A percentile compares a stretch with the other conserved stretches of the same genome.
phyloP scores from a whole-genome alignment of 768 basidiomycete species.

The Kwoniella sp. region DNA sequence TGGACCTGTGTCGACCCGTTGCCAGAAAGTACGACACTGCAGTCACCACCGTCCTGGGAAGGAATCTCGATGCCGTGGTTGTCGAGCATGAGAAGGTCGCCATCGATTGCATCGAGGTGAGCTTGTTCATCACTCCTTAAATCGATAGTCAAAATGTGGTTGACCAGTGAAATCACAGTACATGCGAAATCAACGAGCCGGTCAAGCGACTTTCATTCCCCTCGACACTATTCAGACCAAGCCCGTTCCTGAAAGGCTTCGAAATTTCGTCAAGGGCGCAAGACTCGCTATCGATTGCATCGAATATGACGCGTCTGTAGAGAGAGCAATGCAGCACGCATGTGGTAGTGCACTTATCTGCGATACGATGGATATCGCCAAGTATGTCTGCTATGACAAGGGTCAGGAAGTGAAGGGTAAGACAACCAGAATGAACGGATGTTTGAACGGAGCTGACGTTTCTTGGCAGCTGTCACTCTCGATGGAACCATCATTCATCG shows the following conservation, averaged over 20 bases:
- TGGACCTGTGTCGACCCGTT: constrained; percentile 93
- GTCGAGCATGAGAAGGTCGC: constrained; percentile 97
- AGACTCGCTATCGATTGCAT: constrained; percentile 84
- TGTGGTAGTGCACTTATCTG: constrained; percentile 95
- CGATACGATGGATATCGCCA: constrained; percentile 90
- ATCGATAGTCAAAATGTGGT: not conserved
- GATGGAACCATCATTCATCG: constrained; percentile 98
- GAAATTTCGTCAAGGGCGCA: constrained; percentile 85
- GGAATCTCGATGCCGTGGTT: constrained; percentile 92
- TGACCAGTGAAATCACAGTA: constrained; percentile 63
- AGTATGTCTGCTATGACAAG: constrained; percentile 88
- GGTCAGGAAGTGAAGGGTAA: constrained; percentile 94
- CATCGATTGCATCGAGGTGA: constrained; percentile 93
- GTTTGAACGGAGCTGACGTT: constrained; percentile 6
- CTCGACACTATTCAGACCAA: constrained; percentile 97
- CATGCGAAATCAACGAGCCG: constrained; percentile 89
- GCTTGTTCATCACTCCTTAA: not conserved
- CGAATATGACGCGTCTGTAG: constrained; percentile 76
- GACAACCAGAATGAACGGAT: constrained; percentile 38
- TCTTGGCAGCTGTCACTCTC: constrained; percentile 77
- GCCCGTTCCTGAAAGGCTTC: constrained; percentile 89
- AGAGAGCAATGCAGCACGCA: constrained; percentile 93
- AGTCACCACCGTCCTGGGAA: constrained; percentile 85
- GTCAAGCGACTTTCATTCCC: constrained; percentile 96
- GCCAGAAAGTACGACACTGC: constrained; percentile 89